Conservation (phyloP, 2,329 filamentous ascomycete genomes). For the Penicillium italicum region DNA sequence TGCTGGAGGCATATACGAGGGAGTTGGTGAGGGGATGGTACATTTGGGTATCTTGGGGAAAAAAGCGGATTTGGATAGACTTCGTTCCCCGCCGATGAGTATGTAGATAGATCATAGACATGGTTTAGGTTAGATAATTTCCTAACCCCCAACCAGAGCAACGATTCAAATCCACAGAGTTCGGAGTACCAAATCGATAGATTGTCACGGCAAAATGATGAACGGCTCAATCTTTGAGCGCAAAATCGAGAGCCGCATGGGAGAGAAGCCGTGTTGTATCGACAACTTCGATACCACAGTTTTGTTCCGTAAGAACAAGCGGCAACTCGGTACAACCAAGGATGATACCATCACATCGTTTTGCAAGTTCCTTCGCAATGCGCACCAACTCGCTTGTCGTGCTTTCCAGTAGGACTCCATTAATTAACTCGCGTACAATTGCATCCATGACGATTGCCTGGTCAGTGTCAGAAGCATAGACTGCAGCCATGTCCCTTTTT, state of each 20-base stretch:
- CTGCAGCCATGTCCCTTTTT: neutral
- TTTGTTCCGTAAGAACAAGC: constrained; percentile 6
- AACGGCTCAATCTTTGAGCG: neutral
- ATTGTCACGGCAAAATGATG: neutral
- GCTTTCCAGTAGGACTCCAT: neutral
- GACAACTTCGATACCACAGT: constrained; percentile 5
- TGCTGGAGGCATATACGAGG: constrained; percentile 64
- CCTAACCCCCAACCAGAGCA: too few species aligned
- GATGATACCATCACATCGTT: constrained; percentile 8
- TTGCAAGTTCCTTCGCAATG: constrained; percentile 4
- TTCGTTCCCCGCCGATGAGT: constrained; percentile 8
- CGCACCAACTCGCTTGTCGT: neutral
- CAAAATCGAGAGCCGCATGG: constrained; percentile 7
- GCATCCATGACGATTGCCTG: neutral
- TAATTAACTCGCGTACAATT: neutral
- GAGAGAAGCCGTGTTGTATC: constrained; percentile 8
- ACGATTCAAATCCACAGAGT: neutral
- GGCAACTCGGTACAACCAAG: constrained; percentile 10
- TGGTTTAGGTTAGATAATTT: neutral
- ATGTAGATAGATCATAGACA: neutral
- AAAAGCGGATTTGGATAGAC: constrained; percentile 17
- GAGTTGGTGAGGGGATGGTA: constrained; percentile 53
- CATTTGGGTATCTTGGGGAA: constrained; percentile 39
- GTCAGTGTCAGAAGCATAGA: constrained; percentile 4
- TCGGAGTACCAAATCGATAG: neutral